Base-by-base conservation (phyloP, 2,329 filamentous ascomycete species). In the Fusarium staphyleae region DNA sequence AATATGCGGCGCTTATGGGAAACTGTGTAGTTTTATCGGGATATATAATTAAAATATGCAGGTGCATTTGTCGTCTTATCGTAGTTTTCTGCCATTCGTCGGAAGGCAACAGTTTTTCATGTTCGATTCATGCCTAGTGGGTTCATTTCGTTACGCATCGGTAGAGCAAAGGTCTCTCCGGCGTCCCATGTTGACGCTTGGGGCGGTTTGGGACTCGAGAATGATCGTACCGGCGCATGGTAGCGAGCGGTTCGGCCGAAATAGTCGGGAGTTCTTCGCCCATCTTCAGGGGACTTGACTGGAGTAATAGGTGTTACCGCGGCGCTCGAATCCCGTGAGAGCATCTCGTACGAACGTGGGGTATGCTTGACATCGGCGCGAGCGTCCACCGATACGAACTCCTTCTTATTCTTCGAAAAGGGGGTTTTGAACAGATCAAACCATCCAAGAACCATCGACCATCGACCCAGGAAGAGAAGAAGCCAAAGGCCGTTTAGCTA, bases 311-410 rank as follows among this genome's bases (percentile, higher is more conserved):
- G 78, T 75, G 81, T 84, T 79, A 83, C 76, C 76, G 77, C 72
- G 65, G 77, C 73, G 73, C 77, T 80, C 72, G 77, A 77, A 66
- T 83, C 82, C 72, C 77, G 78, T 63, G 82, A 84, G 66, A 93
- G 86, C 89, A 93, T 92, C 80, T 93, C 90, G 79, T 93, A 93
- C 73, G 87, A 85, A 77, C 85, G 83, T 71, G 79, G 80, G 66
- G 87, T 85, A 72, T 83, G 81, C 60, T 86, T 86, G 53, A 81
- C 73, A 54, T 84, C 80, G 65, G 77, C 74, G 56, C 83, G 83
- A 39, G 92, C 91, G 70, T 97, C 93, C 37, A 89, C 87, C 32
- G 91, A 96, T 60, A 96, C 89, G 66, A 97, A 98, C 72, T 98
- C 93, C 66, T 85, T 84, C 69, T 88, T 85, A 53, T 74, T 78